Base-by-base conservation (phyloP, 169 alveolate genomes). In the Plasmodium ovale region DNA sequence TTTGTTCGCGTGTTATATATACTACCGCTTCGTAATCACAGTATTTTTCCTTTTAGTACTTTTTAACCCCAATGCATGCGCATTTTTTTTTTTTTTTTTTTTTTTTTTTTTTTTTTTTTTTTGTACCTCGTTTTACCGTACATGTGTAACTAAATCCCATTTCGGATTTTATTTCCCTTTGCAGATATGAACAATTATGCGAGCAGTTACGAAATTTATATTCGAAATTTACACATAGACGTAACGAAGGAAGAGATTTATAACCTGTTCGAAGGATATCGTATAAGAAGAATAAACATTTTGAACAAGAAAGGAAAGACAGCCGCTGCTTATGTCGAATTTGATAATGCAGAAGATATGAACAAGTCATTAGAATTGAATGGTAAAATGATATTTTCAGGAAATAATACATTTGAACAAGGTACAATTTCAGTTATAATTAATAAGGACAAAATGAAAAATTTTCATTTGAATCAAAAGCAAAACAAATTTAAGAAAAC, bases 291-390 rank as follows among this genome's bases (percentile, higher is more conserved):
- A 54, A 69, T 79, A 6, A 79, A 64, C 29, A 64, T 79, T 10
- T 79, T 79, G 44, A 79, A 79, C 74, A 79, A 42, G 37, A 79
- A 79, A 12, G 89, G 79, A 0, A 79, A 79, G 47, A 79, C 79
- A 0, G 77, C 89, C 10, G 89, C 89, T 5, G 89, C 89, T 3
- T 79, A 79, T 58, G 79, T 79, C 9, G 89, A 79, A 29, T 79
- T 79, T 44, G 89, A 79, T 53, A 79, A 64, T 33, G 59, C 64
- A 42, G 89, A 79, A 31, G 89, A 79, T 64, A 79, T 79, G 89
- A 79, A 64, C 79, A 62, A 79, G 27, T 79, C 89, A 25, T 69
- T 79, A 56, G 89, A 79, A 29, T 49, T 79, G 21, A 79, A 79
- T 79, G 89, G 79, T 21, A 79, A 35, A 37, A 79, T 79, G 79